A percentile compares a stretch with the other conserved stretches of the same genome.
These are phyloP conservation scores for Cladosporium oxysporum DNA, from an alignment of 2,329 filamentous ascomycete genomes.

Conservation along the genomic window DNA sequence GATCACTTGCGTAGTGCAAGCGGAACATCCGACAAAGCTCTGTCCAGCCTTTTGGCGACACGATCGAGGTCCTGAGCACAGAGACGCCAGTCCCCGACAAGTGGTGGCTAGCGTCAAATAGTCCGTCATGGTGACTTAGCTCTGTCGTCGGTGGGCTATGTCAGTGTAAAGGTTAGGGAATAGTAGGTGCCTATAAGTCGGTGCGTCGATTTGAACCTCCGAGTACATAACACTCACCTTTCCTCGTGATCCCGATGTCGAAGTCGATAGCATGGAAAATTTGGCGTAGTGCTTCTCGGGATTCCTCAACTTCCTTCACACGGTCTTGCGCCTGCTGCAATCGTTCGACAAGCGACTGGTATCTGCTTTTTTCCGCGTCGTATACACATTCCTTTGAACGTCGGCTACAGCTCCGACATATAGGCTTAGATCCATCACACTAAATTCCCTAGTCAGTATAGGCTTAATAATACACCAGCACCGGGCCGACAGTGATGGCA, in stretches of 20 bases:
- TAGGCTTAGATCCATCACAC: background rate
- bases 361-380: background rate
- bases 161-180: background rate
- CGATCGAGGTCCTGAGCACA: background rate
- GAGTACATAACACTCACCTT: background rate
- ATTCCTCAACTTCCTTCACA: background rate
- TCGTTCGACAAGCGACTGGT: background rate
- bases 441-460: background rate
- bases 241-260: background rate
- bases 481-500: background rate
- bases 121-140: background rate
- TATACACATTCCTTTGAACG: background rate
- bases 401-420: background rate
- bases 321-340: background rate
- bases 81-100: background rate
- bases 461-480: background rate
- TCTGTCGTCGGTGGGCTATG: background rate
- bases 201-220: background rate
- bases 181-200: background rate
- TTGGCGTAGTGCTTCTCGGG: background rate
- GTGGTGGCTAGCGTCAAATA: background rate
- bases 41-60: background rate
- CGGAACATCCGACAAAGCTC: background rate
- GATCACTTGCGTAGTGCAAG: background rate
- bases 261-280: background rate